A percentile compares a stretch with the other conserved stretches of the same genome.
These are phyloP conservation scores for Leucoagaricus sp. DNA, from an alignment of 1,284 basidiomycete genomes.

Conservation along the genomic window DNA sequence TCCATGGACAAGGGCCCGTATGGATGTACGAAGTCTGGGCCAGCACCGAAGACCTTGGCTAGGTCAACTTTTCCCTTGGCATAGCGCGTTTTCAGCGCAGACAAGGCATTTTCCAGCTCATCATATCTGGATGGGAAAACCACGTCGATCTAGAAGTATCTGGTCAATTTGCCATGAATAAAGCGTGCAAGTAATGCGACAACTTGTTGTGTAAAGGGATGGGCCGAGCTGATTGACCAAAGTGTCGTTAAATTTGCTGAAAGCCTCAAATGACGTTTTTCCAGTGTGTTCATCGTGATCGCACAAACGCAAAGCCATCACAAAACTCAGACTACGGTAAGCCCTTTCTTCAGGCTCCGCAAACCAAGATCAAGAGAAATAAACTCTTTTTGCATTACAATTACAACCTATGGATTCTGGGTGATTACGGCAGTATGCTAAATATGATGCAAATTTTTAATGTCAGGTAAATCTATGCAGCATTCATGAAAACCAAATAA, in stretches of 20 bases:
- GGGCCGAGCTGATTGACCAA: slow-evolving; percentile 39
- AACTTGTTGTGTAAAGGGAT: slow-evolving; percentile 56
- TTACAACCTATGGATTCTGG: slow-evolving; percentile 16
- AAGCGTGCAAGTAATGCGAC: slow-evolving; percentile 10
- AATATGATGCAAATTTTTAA: slow-evolving; percentile 10
- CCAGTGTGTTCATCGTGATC: slow-evolving; percentile 17
- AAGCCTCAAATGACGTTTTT: slow-evolving; percentile 33
- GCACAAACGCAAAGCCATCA: background rate
- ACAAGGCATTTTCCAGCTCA: slow-evolving; percentile 37
- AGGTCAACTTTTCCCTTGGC: slow-evolving; percentile 41
- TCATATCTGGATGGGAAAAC: slow-evolving; percentile 44
- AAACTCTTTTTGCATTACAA: slow-evolving; percentile 8
- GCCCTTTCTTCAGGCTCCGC: background rate
- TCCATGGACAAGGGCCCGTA: background rate
- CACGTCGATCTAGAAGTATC: slow-evolving; percentile 49
- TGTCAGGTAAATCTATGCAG: slow-evolving; percentile 15
- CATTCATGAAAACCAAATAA: slow-evolving; percentile 5
- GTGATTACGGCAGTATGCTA: slow-evolving; percentile 14
- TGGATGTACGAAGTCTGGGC: background rate
- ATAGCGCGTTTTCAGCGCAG: slow-evolving; percentile 43
- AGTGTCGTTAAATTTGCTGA: slow-evolving; percentile 31
- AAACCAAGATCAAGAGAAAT: no score
- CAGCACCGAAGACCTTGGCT: slow-evolving; percentile 36
- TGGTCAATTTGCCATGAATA: background rate
- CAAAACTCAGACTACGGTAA: background rate